These are phyloP conservation scores for Paraphaeosphaeria sporulosa DNA, from an alignment of 2,329 filamentous ascomycete genomes.

Conservation along the genomic window DNA sequence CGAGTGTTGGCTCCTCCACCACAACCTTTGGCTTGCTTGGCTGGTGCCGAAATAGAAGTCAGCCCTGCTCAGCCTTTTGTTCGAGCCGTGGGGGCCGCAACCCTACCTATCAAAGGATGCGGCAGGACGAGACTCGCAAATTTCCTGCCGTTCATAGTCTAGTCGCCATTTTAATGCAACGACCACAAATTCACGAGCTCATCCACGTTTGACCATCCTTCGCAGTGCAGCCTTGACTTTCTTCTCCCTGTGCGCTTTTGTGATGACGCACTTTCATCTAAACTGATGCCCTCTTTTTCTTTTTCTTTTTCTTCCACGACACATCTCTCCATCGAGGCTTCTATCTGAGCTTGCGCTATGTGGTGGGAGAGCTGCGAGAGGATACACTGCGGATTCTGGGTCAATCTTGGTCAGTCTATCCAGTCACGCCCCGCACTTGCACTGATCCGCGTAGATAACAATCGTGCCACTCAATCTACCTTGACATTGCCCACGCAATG, in stretches of 20 bases:
- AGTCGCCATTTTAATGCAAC: not conserved
- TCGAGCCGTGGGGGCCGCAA: slow-evolving; percentile 7
- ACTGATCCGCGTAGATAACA: slow-evolving; percentile 14
- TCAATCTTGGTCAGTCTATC: slow-evolving; percentile 17
- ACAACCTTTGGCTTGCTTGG: not conserved
- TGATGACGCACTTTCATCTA: slow-evolving; percentile 4
- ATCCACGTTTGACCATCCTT: slow-evolving; percentile 1
- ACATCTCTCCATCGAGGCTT: slow-evolving; percentile 1
- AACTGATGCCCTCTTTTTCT: not conserved
- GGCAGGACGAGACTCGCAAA: slow-evolving; percentile 1
- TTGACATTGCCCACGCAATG: slow-evolving; percentile 16
- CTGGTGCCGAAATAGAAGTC: not conserved
- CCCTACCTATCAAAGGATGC: slow-evolving; percentile 3
- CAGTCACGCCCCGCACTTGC: not conserved
- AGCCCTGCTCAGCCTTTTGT: slow-evolving; percentile 1
- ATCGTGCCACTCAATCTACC: slow-evolving; percentile 8
- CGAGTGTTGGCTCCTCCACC: not conserved
- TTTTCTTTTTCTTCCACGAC: not conserved
- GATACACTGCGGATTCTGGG: slow-evolving; percentile 22
- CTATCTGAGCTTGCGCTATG: not conserved
- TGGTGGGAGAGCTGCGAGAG: slow-evolving; percentile 23
- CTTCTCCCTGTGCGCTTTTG: not conserved
- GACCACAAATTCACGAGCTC: not conserved
- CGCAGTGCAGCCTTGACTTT: not conserved
- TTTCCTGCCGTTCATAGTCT: not conserved